These are phyloP conservation scores for Rubia peregrina DNA, from an alignment of 305 asterid species.

Conservation along the genomic window DNA sequence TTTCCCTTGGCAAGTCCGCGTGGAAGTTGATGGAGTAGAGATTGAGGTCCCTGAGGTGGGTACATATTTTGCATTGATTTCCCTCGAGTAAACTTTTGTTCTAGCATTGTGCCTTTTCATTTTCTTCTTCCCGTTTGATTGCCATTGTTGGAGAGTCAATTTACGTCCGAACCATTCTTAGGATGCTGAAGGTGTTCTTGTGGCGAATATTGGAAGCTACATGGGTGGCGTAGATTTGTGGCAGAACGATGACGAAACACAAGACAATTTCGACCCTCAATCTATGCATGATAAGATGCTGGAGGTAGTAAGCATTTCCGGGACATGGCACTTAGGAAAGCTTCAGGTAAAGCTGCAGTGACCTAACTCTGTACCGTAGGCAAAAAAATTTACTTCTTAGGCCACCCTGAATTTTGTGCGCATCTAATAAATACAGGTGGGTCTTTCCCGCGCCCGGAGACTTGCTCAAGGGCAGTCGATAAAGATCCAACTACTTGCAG, in stretches of 20 bases:
- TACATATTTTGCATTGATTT: constrained; percentile 1
- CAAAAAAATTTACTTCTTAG: not conserved
- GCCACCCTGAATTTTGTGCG: too few relatives aligned
- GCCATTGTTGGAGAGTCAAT: not conserved
- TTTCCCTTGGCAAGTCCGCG: constrained; percentile 86
- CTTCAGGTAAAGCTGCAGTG: constrained; percentile 60
- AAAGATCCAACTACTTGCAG: constrained; percentile 81
- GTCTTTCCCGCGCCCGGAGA: constrained; percentile 85
- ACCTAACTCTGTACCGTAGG: not conserved
- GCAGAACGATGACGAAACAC: constrained; percentile 91
- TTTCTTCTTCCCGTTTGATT: not conserved
- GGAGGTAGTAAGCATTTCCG: constrained; percentile 70
- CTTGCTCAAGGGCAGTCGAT: constrained; percentile 91
- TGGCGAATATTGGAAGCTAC: constrained; percentile 63
- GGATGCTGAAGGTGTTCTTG: constrained; percentile 97
- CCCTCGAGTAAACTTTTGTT: not conserved
- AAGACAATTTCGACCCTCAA: constrained; percentile 90
- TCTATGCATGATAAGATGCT: constrained; percentile 93
- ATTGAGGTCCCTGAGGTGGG: constrained; percentile 95
- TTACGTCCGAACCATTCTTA: constrained; percentile 19
- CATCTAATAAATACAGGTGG: constrained; percentile 46
- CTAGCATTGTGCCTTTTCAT: not conserved
- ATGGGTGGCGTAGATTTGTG: constrained; percentile 99
- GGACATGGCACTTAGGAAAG: constrained; percentile 96
- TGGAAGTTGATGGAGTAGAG: constrained; percentile 92